Conservation (phyloP, 257 asterid genomes). For the Solanum sparsipilum region DNA sequence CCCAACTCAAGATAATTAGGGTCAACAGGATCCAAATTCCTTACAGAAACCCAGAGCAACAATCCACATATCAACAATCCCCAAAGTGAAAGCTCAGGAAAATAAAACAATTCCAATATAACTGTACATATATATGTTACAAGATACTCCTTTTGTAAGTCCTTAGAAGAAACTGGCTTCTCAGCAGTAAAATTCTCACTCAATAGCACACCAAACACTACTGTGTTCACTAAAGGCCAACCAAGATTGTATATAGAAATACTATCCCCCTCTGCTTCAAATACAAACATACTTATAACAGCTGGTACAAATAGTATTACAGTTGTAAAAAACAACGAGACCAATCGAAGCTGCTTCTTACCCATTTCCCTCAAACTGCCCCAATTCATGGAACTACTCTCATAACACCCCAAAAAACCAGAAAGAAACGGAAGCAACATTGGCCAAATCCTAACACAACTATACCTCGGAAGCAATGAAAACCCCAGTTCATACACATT, state of each 20-base stretch:
- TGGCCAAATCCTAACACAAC: constrained; percentile 77
- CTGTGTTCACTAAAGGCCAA: constrained; percentile 87
- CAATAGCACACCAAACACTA: constrained; percentile 84
- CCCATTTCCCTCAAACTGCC: constrained; percentile 63
- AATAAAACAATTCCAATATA: constrained; percentile 71
- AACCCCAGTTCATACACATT: constrained; percentile 40
- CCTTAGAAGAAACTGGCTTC: constrained; percentile 41
- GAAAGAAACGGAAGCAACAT: constrained; percentile 79
- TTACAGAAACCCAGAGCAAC: constrained; percentile 61
- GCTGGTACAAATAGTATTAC: constrained; percentile 60
- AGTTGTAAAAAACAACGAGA: constrained; percentile 66
- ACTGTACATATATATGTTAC: constrained; percentile 63
- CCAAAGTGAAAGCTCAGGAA: constrained; percentile 80
- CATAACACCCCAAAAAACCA: constrained; percentile 78
- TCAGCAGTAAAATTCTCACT: constrained; percentile 74
- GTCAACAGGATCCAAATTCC: constrained; percentile 47
- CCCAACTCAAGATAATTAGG: constrained; percentile 57
- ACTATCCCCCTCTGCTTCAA: constrained; percentile 77
- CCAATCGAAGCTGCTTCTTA: constrained; percentile 46
- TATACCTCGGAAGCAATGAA: constrained; percentile 38
- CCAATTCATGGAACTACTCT: constrained; percentile 47
- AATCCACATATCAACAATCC: constrained; percentile 77
- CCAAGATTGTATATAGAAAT: constrained; percentile 43
- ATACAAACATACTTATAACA: constrained; percentile 66
- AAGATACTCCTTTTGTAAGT: constrained; percentile 58